Base-by-base conservation (phyloP, 768 basidiomycete genomes). In the Jaapia argillacea region DNA sequence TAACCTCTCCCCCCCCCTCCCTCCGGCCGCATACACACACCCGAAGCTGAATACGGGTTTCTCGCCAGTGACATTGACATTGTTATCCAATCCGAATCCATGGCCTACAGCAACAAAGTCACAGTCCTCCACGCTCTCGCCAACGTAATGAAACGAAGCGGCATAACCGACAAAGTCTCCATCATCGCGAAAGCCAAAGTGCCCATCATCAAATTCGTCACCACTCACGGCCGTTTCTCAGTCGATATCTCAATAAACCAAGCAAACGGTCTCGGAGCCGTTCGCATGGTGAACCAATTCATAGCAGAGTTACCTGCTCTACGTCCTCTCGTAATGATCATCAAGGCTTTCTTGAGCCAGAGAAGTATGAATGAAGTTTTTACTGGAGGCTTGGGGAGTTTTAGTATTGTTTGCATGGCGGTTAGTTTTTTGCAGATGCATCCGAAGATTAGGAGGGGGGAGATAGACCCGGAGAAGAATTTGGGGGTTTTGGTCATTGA, bases 281-380 rank as follows among this genome's bases (percentile, higher is more conserved):
- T 86, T 1, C 67, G 73, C 35, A 83, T 93, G 45, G 76, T 97
- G 54, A 85, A 82, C 37, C 75, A 80, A 2, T 91, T 93, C 57
- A 66, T 94, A 31, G 66, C 71, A 35, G 68, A 85, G 44, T 70
- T 91, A 40, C 75, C 85, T 18, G 90, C 88, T 0, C 65, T 92
- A n/a, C 77, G 84, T 25, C 77, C 75, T 44, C 77, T 99, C 28
- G 80, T 97, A 27, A 64, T 97, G 58, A 78, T 94, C 48, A 82
- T 86, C 49, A 99, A 98, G 63, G 75, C 85, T 2, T 98, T 96
- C 61, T 70, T 98, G 43, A 75, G 71, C 50, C 90, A 96, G 58
- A 71, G 93, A 31, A 77, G 77, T 23, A 87, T 97, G 90, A 98
- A 99, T 59, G 96, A 98, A 61, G 94, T 98, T n/a, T 97, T 83